phyloP scores from a whole-genome alignment of 2,329 filamentous ascomycete genomes.

The Alternaria sp. region DNA sequence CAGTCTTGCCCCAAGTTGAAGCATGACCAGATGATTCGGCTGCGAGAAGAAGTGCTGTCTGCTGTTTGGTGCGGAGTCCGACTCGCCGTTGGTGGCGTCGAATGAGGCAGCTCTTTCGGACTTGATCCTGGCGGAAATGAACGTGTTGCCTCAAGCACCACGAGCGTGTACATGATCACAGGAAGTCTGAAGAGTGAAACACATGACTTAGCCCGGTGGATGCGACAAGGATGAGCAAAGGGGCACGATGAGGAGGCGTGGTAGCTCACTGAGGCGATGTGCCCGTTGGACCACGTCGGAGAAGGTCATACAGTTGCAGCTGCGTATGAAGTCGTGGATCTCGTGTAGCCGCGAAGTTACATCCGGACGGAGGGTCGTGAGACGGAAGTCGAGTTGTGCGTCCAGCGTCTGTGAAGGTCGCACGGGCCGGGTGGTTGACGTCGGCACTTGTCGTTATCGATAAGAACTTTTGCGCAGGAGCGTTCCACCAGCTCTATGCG shows the following conservation, averaged over 20 bases:
- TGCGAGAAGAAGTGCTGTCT: neutral
- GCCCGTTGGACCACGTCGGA: neutral
- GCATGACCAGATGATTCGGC: neutral
- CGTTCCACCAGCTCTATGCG: neutral
- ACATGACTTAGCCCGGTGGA: neutral
- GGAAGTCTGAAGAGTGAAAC: neutral
- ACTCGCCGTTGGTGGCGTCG: neutral
- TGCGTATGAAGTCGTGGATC: neutral
- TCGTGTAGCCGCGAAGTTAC: neutral
- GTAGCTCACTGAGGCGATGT: neutral
- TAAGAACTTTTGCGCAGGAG: constrained; percentile 11
- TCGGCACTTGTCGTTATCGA: constrained; percentile 15
- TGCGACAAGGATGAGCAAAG: neutral
- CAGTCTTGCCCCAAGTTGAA: neutral
- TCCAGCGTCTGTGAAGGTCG: neutral
- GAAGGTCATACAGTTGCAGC: neutral
- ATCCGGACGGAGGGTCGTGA: neutral
- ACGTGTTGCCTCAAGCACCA: neutral
- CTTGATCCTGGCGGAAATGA: neutral
- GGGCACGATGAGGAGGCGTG: neutral
- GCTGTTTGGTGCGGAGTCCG: neutral
- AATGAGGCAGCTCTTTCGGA: neutral
- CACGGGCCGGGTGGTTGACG: neutral
- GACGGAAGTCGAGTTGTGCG: neutral
- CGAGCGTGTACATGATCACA: neutral